Conservation (phyloP, 805 yeast genomes). For the Metschnikowia drakensbergensis region DNA sequence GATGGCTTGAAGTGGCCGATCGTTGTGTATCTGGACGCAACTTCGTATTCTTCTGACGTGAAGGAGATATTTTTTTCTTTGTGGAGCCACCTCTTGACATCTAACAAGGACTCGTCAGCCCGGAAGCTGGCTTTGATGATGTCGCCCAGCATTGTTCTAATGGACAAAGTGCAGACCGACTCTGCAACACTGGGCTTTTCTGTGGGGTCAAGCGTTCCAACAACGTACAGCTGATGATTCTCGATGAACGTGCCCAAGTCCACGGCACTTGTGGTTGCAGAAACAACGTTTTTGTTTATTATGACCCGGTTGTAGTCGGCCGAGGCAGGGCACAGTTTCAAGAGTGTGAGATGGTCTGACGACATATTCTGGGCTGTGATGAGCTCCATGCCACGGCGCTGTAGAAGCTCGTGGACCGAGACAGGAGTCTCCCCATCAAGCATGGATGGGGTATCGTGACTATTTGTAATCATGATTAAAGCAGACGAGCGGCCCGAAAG, state of each 20-base stretch:
- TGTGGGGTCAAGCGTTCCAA: background rate
- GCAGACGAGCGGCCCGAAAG: background rate
- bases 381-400: background rate
- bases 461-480: background rate
- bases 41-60: conserved; percentile 12
- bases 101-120: conserved; percentile 10
- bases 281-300: background rate
- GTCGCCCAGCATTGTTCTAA: conserved; percentile 15
- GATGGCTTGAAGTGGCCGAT: conserved; percentile 52
- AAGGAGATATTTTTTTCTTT: conserved; percentile 11
- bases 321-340: background rate
- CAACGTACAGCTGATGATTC: background rate
- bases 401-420: background rate
- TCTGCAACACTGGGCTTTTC: background rate
- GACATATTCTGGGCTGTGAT: background rate
- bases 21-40: conserved; percentile 7
- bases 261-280: background rate
- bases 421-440: background rate
- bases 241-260: background rate
- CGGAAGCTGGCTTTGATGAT: conserved; percentile 9
- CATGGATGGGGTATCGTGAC: background rate
- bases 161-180: conserved; percentile 9
- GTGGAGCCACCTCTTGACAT: conserved; percentile 19
- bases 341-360: background rate
- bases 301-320: background rate